Conservation (phyloP, 192 early-diverging fungal species). For the Piromyces sp. region DNA sequence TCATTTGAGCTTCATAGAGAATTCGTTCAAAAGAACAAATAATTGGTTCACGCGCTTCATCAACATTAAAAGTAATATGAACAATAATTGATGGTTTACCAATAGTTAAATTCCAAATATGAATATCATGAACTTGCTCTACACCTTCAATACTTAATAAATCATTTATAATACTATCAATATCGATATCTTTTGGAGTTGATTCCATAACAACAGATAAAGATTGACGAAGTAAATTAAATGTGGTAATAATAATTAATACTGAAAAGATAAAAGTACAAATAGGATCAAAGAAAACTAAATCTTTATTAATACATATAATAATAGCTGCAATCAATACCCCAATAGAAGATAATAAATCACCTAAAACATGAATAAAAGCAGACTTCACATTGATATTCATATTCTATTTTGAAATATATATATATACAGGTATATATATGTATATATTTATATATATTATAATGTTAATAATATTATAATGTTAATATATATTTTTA, state of each 20-base stretch:
- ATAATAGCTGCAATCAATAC: constrained; percentile 59
- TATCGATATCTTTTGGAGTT: constrained; percentile 26
- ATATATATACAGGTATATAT: neutral
- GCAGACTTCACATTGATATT: constrained; percentile 58
- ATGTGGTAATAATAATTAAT: constrained; percentile 53
- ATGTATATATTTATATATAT: too few relatives aligned
- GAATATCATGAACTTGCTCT: constrained; percentile 29
- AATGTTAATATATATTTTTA: too few relatives aligned
- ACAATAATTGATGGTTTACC: constrained; percentile 21
- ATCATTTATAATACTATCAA: constrained; percentile 16
- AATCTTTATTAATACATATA: constrained; percentile 33
- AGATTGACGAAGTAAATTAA: constrained; percentile 41
- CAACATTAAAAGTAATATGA: constrained; percentile 5
- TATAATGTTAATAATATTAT: too few relatives aligned
- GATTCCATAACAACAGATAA: constrained; percentile 60
- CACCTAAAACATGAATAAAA: constrained; percentile 60
- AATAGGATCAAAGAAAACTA: constrained; percentile 53
- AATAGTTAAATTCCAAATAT: constrained; percentile 42
- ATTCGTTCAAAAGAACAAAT: constrained; percentile 16
- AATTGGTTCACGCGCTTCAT: neutral
- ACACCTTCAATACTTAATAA: constrained; percentile 28
- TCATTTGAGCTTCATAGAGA: constrained; percentile 11
- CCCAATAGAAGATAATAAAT: constrained; percentile 61
- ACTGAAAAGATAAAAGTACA: constrained; percentile 69
- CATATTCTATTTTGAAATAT: neutral